Base-by-base conservation (phyloP, 2,329 filamentous ascomycete genomes). In the Hypoxylon sp. region DNA sequence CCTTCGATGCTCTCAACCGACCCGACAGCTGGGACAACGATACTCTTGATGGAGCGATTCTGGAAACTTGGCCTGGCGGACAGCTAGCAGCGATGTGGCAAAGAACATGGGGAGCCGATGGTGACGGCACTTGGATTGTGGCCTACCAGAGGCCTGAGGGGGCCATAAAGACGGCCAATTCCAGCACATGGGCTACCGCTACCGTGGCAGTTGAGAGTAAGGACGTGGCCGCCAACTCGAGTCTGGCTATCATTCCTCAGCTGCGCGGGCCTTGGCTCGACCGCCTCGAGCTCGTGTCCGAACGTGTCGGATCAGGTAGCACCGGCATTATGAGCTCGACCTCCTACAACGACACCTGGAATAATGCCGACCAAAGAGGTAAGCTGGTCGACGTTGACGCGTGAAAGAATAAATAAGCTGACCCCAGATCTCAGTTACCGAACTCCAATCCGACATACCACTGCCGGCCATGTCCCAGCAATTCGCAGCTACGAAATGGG, bases 141-240 rank as follows among this genome's bases (percentile, higher is more conserved):
- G 68, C 67, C 5, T 70, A 68, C 42, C 68, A 70, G 58, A 55
- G 67, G 6, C 63, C 60, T 8, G 66, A 68, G 33, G 64, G 61
- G 4, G 60, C 58, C 26, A 62, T 70, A 23, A 65, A 68, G 26
- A 63, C 64, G 11, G 66, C 67, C 1, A 70, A 70, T 37, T 58
- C 54, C 8, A 69, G 60, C 35, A 62, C 54, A 11, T 67, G 59
- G 58, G 55, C 26, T 3, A 40, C 42, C 20, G 59, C 66, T 8
- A 60, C 58, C 6, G 55, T 65, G 11, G 66, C 63, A 4, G 46
- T 69, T 24, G 47, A 64, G 1, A 52, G 55, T 10, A 33, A 38
- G 2, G 38, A 63, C 15, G 63, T 68, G 18, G 63, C 60, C 5
- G 49, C 58, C 35, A 65, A 66, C 23, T 65, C 66, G 1, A 69